These are phyloP conservation scores for Dictyostelium brefeldianum DNA, from an alignment of 78 protist genomes.

Conservation along the genomic window DNA sequence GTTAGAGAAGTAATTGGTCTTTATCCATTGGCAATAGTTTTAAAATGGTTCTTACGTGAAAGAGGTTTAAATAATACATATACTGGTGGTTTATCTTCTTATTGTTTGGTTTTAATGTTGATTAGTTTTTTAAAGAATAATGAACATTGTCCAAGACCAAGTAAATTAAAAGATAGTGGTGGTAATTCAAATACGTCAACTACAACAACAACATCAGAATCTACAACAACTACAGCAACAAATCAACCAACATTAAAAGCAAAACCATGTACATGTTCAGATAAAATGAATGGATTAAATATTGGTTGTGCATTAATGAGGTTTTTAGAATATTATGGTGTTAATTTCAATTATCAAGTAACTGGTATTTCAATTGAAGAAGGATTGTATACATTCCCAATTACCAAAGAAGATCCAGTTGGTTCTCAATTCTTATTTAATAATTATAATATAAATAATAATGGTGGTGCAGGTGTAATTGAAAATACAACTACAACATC, in stretches of 20 bases:
- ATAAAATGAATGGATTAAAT: constrained; percentile 61
- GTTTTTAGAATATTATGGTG: constrained; percentile 77
- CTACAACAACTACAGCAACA: neutral
- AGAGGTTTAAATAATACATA: constrained; percentile 77
- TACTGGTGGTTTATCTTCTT: constrained; percentile 70
- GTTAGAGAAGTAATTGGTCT: constrained; percentile 60
- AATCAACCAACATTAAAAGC: constrained; percentile 67
- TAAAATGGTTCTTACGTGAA: constrained; percentile 76
- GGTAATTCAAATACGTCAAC: neutral
- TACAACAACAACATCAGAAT: neutral
- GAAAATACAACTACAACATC: neutral
- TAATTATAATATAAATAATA: constrained; percentile 2
- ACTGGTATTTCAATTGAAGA: constrained; percentile 76
- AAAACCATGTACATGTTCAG: constrained; percentile 63
- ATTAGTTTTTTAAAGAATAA: constrained; percentile 78
- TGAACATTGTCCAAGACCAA: constrained; percentile 73
- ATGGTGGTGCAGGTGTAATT: neutral
- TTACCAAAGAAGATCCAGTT: constrained; percentile 37
- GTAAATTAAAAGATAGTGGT: neutral
- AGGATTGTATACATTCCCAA: constrained; percentile 47
- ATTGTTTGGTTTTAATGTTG: constrained; percentile 73
- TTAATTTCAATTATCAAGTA: constrained; percentile 67
- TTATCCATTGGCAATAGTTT: constrained; percentile 71
- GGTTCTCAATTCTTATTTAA: constrained; percentile 7
- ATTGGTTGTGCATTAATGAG: constrained; percentile 81